Evolutionary conservation across 1,284 basidiomycete species (phyloP), one percentile per base, ranked within the genome.

Genomic region (Trametes polyzona): DNA sequence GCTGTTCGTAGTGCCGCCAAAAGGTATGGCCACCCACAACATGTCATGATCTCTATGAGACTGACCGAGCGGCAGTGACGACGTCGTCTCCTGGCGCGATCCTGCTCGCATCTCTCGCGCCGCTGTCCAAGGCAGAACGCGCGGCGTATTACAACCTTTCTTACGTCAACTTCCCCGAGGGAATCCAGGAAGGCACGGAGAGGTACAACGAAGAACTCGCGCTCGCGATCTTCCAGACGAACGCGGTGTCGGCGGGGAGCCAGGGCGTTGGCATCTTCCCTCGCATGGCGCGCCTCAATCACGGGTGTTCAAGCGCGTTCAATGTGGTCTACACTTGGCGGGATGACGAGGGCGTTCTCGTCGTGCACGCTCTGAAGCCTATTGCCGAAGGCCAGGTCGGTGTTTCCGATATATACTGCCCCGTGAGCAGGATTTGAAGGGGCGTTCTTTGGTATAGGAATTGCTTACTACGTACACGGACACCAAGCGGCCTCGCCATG

Each of bases 191-290:
- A 0, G 71, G 69, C 14, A 54, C 59, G 3, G 42, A 30, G 29
- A 68, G 67, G 30, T 70, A 78, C 60, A 72, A 72, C 33, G 74
- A 76, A 23, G 73, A 78, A 63, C 69, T 83, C 17, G 80, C 80
- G 0, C 69, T 87, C 21, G 83, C 83, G 0, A 87, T 85, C 54
- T 83, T 87, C 67, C 79, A 85, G 66, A 87, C 85, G 4, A 88
- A 87, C 64, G 83, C 82, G 1, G 82, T 87, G 5, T 71, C 79
- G 2, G 52, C 52, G 1, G 79, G 82, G 10, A 81, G 80, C 1
- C 40, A 53, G 0, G 69, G 74, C 8, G 80, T 81, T 4, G 86
- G 84, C 0, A 73, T 88, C 14, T 87, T 87, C 65, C 84, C 84
- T 12, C 74, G 69, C 21, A 84, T 83, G 76, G 83, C 84, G 10